Evolutionary conservation across 2,329 filamentous ascomycete genomes (phyloP).

Genomic region (Clonostachys rhizophaga): DNA sequence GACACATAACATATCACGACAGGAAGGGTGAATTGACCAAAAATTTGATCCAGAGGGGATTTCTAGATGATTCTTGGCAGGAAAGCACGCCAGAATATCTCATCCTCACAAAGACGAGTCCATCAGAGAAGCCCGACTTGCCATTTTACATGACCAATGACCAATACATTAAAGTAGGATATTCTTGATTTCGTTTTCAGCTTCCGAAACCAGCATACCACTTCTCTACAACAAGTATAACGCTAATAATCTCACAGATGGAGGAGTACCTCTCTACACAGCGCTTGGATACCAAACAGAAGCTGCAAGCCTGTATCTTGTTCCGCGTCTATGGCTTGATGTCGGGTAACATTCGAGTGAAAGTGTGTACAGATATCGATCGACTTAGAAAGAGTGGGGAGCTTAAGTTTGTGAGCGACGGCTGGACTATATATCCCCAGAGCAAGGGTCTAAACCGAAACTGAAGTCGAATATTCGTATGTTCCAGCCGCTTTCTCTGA

Average conservation of each 20-base stretch:
- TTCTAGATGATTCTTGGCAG: conserved; percentile 19
- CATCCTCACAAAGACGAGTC: conserved; percentile 48
- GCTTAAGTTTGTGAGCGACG: too few relatives aligned
- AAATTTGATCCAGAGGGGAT: conserved; percentile 22
- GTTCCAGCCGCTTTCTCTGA: too few relatives aligned
- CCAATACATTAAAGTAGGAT: conserved; percentile 34
- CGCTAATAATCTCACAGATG: too few relatives aligned
- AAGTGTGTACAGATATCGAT: too few relatives aligned
- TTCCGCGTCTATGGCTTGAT: conserved; percentile 32
- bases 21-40: conserved; percentile 20
- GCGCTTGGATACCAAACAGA: not conserved
- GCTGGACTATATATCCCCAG: too few relatives aligned
- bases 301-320: conserved; percentile 26
- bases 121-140: conserved; percentile 17
- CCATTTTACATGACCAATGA: conserved; percentile 40
- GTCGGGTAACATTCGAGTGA: conserved; percentile 1
- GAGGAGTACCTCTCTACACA: too few relatives aligned
- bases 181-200: not conserved
- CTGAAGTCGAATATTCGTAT: too few relatives aligned
- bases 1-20: conserved; percentile 41
- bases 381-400: too few relatives aligned
- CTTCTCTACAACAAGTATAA: too few relatives aligned
- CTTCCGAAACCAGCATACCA: too few relatives aligned
- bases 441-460: too few relatives aligned
- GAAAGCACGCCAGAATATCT: conserved; percentile 28